Evolutionary conservation across 345 rosid genomes (phyloP).

Genomic region (Aquilaria sinensis): DNA sequence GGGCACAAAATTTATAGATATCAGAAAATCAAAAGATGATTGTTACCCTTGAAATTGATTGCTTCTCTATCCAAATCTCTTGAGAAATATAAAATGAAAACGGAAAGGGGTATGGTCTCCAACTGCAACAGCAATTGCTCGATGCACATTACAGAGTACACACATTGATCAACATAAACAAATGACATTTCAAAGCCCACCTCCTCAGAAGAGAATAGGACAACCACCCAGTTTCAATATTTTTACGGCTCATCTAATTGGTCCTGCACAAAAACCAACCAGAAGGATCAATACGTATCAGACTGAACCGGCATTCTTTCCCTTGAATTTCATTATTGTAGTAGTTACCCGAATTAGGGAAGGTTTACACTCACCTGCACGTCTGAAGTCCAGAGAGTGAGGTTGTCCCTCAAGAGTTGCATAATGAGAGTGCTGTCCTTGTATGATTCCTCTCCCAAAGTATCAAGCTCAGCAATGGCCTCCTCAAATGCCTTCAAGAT

Average conservation of each 20-base stretch:
- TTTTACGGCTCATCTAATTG: slow-evolving; percentile 67
- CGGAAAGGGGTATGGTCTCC: no score
- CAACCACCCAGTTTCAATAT: slow-evolving; percentile 9
- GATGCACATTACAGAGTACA: slow-evolving; percentile 14
- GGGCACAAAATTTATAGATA: no score
- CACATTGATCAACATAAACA: slow-evolving; percentile 23
- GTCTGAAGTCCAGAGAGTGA: slow-evolving; percentile 98
- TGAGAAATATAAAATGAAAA: no score
- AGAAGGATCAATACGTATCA: background rate
- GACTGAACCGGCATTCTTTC: background rate
- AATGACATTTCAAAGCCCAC: slow-evolving; percentile 72
- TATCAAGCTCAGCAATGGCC: slow-evolving; percentile 93
- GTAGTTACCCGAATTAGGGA: background rate
- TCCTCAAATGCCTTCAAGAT: slow-evolving; percentile 73
- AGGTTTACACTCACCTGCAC: slow-evolving; percentile 47
- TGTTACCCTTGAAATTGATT: no score
- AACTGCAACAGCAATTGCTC: slow-evolving; percentile 5
- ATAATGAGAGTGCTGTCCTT: slow-evolving; percentile 98
- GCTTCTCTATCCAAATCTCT: no score
- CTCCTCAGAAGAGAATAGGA: slow-evolving; percentile 46
- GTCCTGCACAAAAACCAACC: slow-evolving; percentile 39
- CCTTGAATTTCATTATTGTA: no score
- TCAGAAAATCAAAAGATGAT: no score
- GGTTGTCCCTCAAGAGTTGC: slow-evolving; percentile 93
- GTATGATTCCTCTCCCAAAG: slow-evolving; percentile 94